Evolutionary conservation across 2,329 filamentous ascomycete species (phyloP).

Genomic region (Metarhizium humberi): DNA sequence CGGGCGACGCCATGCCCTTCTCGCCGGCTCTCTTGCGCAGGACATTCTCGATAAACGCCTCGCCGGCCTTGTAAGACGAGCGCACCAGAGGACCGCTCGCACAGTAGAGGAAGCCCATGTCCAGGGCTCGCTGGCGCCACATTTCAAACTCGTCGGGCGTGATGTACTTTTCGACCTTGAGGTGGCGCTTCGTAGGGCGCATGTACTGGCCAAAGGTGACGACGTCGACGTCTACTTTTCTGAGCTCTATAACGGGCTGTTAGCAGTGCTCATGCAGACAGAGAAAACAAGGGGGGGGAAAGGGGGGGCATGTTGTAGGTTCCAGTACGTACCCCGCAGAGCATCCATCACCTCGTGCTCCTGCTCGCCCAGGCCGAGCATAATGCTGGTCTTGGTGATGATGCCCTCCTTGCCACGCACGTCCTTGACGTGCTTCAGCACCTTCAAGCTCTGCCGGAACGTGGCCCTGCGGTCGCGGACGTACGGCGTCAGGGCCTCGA

Average conservation of each 20-base stretch:
- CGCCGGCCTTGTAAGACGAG: slow-evolving; percentile 94
- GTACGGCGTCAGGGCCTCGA: slow-evolving; percentile 79
- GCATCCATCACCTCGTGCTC: slow-evolving; percentile 78
- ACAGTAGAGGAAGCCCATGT: slow-evolving; percentile 95
- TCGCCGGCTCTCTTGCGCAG: slow-evolving; percentile 65
- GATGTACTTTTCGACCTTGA: slow-evolving; percentile 93
- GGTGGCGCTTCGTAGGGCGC: slow-evolving; percentile 95
- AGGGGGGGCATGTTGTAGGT: too few species aligned
- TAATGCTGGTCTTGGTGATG: slow-evolving; percentile 98
- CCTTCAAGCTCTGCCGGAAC: slow-evolving; percentile 74
- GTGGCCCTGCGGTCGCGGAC: slow-evolving; percentile 85
- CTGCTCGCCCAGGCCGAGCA: slow-evolving; percentile 90
- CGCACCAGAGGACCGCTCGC: slow-evolving; percentile 87
- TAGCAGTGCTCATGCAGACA: neutral
- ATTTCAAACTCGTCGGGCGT: slow-evolving; percentile 85
- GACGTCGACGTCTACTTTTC: slow-evolving; percentile 76
- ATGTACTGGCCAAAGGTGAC: slow-evolving; percentile 99
- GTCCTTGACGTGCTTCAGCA: slow-evolving; percentile 74
- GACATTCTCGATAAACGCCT: slow-evolving; percentile 98
- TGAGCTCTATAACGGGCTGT: slow-evolving; percentile 47
- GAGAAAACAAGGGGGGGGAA: neutral
- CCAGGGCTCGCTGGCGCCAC: slow-evolving; percentile 82
- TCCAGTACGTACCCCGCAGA: slow-evolving; percentile 46
- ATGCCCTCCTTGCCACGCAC: slow-evolving; percentile 57
- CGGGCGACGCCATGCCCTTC: slow-evolving; percentile 22